Percentiles rank a stretch among this genome's conserved stretches.
These are phyloP conservation scores for Penicillium verrucosum DNA, from an alignment of 2,329 filamentous ascomycete species.

Conservation along the genomic window DNA sequence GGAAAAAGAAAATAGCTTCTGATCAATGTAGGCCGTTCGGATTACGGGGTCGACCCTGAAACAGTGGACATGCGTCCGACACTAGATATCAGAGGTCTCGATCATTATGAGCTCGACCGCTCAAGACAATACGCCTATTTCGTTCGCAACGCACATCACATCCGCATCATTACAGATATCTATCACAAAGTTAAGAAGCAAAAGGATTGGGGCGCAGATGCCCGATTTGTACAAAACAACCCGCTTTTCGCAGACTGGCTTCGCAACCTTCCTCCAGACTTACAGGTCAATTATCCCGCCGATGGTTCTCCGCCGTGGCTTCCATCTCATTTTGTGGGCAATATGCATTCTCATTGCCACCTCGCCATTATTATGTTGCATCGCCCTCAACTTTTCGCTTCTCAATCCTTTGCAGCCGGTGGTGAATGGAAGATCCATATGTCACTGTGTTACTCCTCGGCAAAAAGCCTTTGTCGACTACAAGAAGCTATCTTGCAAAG, in stretches of 20 bases:
- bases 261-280: conserved; percentile 70
- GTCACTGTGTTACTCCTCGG: conserved; percentile 77
- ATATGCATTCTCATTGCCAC: conserved; percentile 85
- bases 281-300: conserved; percentile 71
- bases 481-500: conserved; percentile 77
- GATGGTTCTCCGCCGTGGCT: conserved; percentile 82
- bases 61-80: conserved; percentile 72
- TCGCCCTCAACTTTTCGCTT: conserved; percentile 76
- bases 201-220: conserved; percentile 83
- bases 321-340: conserved; percentile 81
- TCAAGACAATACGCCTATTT: conserved; percentile 83
- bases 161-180: conserved; percentile 71
- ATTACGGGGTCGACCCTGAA: conserved; percentile 71
- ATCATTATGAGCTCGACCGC: conserved; percentile 72
- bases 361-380: conserved; percentile 82
- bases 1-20: conserved; percentile 2
- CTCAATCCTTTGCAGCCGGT: conserved; percentile 67
- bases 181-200: conserved; percentile 71
- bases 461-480: conserved; percentile 78
- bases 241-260: conserved; percentile 74
- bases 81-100: conserved; percentile 61
- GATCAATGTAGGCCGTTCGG: conserved; percentile 62
- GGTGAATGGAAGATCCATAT: conserved; percentile 86
- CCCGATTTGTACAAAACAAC: conserved; percentile 76
- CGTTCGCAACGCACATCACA: conserved; percentile 70